These are phyloP conservation scores for Apophysomyces sp. DNA, from an alignment of 371 early-diverging fungal species.

Conservation along the genomic window DNA sequence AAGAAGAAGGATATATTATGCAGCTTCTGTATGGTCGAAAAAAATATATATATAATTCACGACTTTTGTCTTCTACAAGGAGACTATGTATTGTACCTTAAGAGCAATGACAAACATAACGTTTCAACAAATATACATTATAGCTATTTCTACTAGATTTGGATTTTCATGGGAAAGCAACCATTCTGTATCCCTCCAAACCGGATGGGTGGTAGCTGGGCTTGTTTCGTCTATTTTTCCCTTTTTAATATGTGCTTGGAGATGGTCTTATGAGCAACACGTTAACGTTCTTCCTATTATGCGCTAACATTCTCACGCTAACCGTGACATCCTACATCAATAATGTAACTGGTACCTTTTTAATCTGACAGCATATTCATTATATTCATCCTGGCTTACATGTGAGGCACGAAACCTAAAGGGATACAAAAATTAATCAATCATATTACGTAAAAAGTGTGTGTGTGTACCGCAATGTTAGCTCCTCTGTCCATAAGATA, in stretches of 20 bases:
- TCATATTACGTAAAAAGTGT: no score
- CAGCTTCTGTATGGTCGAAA: not conserved
- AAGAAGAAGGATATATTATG: slow-evolving; percentile 1
- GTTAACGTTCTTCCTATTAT: not conserved
- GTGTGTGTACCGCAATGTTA: no score
- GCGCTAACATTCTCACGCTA: not conserved
- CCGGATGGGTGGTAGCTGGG: not conserved
- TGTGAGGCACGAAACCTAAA: no score
- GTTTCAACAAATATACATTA: not conserved
- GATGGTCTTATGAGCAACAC: not conserved
- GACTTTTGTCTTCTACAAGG: not conserved
- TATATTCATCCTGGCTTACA: not conserved
- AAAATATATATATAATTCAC: not conserved
- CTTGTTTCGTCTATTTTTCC: slow-evolving; percentile 2
- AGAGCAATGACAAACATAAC: not conserved
- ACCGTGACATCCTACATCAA: not conserved
- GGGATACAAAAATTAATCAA: no score
- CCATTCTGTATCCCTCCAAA: not conserved
- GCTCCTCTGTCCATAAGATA: not conserved
- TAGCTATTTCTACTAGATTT: not conserved
- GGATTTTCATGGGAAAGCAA: not conserved
- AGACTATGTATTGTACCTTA: slow-evolving; percentile 1
- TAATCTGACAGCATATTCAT: not conserved
- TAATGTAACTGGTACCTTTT: not conserved
- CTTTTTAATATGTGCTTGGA: not conserved